Evolutionary conservation across 2,329 filamentous ascomycete species (phyloP).

Genomic region (Xylariaceae sp.): DNA sequence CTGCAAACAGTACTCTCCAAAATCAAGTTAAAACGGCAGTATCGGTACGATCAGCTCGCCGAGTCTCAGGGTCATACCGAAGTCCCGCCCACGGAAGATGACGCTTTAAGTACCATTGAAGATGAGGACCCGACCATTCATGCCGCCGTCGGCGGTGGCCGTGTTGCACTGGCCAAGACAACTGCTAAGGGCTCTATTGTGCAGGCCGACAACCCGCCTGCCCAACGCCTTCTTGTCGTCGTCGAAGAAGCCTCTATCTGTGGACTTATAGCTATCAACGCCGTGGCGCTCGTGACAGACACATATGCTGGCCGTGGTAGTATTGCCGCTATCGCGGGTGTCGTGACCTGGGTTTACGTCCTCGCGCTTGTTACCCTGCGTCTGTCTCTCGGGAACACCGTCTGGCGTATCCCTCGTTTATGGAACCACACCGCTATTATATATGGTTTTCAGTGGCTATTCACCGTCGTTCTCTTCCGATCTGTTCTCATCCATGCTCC

Average conservation of each 20-base stretch:
- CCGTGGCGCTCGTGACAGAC: constrained; percentile 56
- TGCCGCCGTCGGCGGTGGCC: constrained; percentile 42
- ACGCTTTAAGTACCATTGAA: constrained; percentile 51
- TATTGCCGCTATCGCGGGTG: constrained; percentile 58
- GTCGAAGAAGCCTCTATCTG: constrained; percentile 72
- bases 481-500: constrained; percentile 75
- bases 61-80: constrained; percentile 46
- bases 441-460: constrained; percentile 78
- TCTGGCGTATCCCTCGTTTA: constrained; percentile 63
- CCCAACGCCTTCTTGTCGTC: constrained; percentile 62
- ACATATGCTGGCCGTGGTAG: constrained; percentile 54
- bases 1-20: constrained; percentile 52
- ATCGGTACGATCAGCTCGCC: constrained; percentile 54
- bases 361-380: constrained; percentile 67
- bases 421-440: constrained; percentile 92
- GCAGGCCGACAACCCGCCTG: constrained; percentile 69
- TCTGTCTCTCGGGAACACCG: constrained; percentile 59
- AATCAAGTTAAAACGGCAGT: constrained; percentile 46
- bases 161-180: constrained; percentile 54
- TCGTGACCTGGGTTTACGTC: constrained; percentile 77
- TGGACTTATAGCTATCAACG: constrained; percentile 65
- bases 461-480: constrained; percentile 71
- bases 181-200: constrained; percentile 60
- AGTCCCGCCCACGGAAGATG: constrained; percentile 44
- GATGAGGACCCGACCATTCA: constrained; percentile 55